phyloP scores from a whole-genome alignment of 2,329 filamentous ascomycete genomes.

The Monosporascus ibericus region DNA sequence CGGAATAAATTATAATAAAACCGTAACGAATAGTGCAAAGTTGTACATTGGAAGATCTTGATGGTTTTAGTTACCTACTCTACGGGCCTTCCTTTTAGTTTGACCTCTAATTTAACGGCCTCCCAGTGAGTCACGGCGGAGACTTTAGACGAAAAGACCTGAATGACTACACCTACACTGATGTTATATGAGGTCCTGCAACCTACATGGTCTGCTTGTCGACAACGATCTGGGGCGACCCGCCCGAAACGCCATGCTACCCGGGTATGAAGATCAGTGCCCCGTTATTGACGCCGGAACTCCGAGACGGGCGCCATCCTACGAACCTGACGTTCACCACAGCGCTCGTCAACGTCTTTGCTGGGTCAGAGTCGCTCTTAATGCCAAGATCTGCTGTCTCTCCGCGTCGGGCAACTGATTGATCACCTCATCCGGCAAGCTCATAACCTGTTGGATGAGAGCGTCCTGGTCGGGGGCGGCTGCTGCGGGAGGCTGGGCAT shows the following conservation, averaged over 20 bases:
- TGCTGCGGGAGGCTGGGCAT: conserved; percentile 35
- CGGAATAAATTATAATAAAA: too few relatives aligned
- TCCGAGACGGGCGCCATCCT: neutral
- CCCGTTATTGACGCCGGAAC: neutral
- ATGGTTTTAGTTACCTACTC: too few relatives aligned
- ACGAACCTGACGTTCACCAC: neutral
- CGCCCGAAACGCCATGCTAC: neutral
- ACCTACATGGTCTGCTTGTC: too few relatives aligned
- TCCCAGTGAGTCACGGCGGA: too few relatives aligned
- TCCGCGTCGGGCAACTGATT: conserved; percentile 71
- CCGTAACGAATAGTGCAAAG: too few relatives aligned
- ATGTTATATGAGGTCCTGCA: too few relatives aligned
- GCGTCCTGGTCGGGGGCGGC: conserved; percentile 55
- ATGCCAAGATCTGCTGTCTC: conserved; percentile 69
- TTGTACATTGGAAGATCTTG: too few relatives aligned
- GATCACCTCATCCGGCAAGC: conserved; percentile 73
- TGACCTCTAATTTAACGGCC: too few relatives aligned
- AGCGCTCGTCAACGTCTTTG: conserved; percentile 24
- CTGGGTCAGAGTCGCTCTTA: conserved; percentile 58
- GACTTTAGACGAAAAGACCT: too few relatives aligned
- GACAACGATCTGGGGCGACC: too few relatives aligned
- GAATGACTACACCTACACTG: too few relatives aligned
- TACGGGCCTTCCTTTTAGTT: too few relatives aligned
- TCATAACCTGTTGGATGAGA: conserved; percentile 75
- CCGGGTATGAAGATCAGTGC: neutral